Evolutionary conservation across 345 rosid genomes (phyloP).

Genomic region (Sapria himalayana): DNA sequence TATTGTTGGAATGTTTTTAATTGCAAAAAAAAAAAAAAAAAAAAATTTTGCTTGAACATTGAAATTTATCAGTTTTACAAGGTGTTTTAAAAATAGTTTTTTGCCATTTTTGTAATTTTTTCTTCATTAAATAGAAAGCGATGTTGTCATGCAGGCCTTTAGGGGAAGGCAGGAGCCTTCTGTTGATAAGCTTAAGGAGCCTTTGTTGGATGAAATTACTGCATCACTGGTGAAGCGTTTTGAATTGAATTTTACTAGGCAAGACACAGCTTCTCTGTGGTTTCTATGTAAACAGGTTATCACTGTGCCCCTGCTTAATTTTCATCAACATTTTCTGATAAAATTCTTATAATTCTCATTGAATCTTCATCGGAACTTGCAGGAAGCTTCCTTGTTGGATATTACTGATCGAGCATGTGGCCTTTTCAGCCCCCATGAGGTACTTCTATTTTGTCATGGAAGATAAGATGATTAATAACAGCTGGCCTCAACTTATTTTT

Average conservation of each 20-base stretch:
- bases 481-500: too few relatives aligned
- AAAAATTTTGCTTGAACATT: too few relatives aligned
- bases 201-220: constrained; percentile 53
- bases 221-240: constrained; percentile 35
- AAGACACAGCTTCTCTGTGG: constrained; percentile 76
- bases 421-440: constrained; percentile 69
- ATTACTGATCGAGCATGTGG: constrained; percentile 68
- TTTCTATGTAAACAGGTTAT: constrained; percentile 80
- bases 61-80: too few relatives aligned
- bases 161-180: constrained; percentile 46
- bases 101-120: too few relatives aligned
- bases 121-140: too few relatives aligned
- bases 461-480: too few relatives aligned
- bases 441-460: constrained; percentile 10
- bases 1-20: too few relatives aligned
- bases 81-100: too few relatives aligned
- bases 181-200: constrained; percentile 63
- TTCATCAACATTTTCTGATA: background rate
- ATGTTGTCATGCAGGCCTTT: constrained; percentile 31
- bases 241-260: constrained; percentile 42
- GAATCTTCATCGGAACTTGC: constrained; percentile 13
- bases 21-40: too few relatives aligned
- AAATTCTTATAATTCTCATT: background rate
- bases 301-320: constrained; percentile 5
- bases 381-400: constrained; percentile 88